Percentiles rank a stretch among this genome's conserved stretches.
Evolutionary conservation across 2,329 filamentous ascomycete genomes (phyloP).

Genomic region (Hirsutella rhossiliensis): DNA sequence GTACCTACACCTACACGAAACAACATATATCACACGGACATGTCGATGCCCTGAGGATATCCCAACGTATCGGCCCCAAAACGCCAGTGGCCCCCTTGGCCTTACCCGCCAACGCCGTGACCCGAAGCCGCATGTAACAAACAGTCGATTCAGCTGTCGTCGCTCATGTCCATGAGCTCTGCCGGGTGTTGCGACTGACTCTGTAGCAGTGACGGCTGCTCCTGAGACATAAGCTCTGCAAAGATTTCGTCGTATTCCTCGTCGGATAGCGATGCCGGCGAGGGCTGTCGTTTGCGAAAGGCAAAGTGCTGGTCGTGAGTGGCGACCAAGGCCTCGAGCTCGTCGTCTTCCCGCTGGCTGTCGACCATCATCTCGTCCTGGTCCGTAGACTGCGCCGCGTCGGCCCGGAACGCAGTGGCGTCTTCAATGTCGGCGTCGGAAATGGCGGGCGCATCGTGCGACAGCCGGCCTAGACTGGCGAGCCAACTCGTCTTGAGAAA

Average conservation of each 20-base stretch:
- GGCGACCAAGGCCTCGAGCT: constrained; percentile 44
- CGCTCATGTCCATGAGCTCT: constrained; percentile 34
- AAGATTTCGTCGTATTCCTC: constrained; percentile 55
- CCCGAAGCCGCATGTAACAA: not conserved
- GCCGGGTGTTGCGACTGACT: constrained; percentile 10
- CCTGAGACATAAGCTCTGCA: constrained; percentile 22
- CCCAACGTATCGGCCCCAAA: not conserved
- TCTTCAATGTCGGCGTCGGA: constrained; percentile 41
- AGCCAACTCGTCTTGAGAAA: constrained; percentile 24
- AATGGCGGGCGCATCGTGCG: constrained; percentile 23
- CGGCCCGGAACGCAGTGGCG: constrained; percentile 24
- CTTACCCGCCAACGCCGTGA: constrained; percentile 8
- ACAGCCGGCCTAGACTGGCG: constrained; percentile 18
- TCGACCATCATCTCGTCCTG: constrained; percentile 42
- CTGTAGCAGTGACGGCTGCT: constrained; percentile 8
- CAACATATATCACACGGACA: not conserved
- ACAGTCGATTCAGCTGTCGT: not conserved
- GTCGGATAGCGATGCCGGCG: constrained; percentile 30
- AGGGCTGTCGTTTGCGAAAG: constrained; percentile 12
- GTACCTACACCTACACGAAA: not conserved
- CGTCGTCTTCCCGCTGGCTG: constrained; percentile 34
- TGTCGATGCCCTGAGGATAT: constrained; percentile 3
- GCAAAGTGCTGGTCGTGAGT: constrained; percentile 25
- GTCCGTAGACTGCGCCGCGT: constrained; percentile 11
- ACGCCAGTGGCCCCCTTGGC: not conserved